phyloP scores from a whole-genome alignment of 768 basidiomycete species.

The Solioccasus polychromus region DNA sequence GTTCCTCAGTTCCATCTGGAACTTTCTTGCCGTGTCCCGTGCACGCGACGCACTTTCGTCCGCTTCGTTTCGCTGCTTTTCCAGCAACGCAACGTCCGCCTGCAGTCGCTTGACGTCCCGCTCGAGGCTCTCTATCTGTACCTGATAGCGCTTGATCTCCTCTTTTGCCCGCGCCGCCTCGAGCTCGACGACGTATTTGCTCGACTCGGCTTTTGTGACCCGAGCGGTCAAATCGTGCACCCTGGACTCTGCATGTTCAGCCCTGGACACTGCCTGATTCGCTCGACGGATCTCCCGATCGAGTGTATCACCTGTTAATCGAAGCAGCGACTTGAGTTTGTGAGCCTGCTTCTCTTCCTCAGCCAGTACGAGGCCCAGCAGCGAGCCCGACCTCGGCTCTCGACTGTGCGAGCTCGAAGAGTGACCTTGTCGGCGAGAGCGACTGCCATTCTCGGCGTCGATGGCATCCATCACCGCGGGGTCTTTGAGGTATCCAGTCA shows the following conservation, averaged over 20 bases:
- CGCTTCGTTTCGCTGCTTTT: slow-evolving; percentile 38
- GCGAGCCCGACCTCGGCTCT: slow-evolving; percentile 36
- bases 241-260: slow-evolving; percentile 49
- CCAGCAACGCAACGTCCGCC: slow-evolving; percentile 29
- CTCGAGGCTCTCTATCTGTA: slow-evolving; percentile 47
- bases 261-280: slow-evolving; percentile 49
- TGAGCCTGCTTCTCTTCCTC: slow-evolving; percentile 58
- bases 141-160: slow-evolving; percentile 45
- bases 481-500: slow-evolving; percentile 44
- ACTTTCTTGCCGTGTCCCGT: slow-evolving; percentile 42
- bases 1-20: slow-evolving; percentile 42
- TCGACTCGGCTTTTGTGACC: slow-evolving; percentile 40
- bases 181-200: slow-evolving; percentile 37
- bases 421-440: slow-evolving; percentile 26
- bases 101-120: slow-evolving; percentile 40
- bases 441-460: slow-evolving; percentile 29
- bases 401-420: slow-evolving; percentile 40
- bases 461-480: slow-evolving; percentile 38
- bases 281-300: slow-evolving; percentile 55
- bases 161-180: slow-evolving; percentile 41
- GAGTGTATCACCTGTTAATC: slow-evolving; percentile 49
- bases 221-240: slow-evolving; percentile 40
- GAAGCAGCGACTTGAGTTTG: slow-evolving; percentile 51
- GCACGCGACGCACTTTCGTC: slow-evolving; percentile 43
- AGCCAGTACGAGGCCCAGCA: slow-evolving; percentile 44